Conservation (phyloP, 169 alveolate genomes). For the Eimeria maxima region DNA sequence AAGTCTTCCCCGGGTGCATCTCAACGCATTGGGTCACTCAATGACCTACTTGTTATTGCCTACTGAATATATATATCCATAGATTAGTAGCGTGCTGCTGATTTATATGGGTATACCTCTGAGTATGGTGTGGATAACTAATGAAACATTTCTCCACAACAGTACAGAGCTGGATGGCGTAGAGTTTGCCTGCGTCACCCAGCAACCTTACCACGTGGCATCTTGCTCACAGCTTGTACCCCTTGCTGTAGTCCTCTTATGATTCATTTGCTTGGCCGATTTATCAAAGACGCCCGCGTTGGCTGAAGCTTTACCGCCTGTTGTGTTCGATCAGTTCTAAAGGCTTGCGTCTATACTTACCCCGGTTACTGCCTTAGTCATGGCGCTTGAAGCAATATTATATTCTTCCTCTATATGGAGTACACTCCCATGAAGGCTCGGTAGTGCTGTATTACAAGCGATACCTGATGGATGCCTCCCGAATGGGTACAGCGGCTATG, state of each 20-base stretch:
- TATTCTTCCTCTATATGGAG: no score
- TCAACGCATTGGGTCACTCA: neutral
- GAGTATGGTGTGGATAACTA: neutral
- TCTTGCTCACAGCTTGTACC: neutral
- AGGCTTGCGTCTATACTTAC: no score
- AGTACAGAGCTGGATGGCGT: neutral
- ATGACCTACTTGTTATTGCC: neutral
- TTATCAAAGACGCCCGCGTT: no score
- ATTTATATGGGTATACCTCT: no score
- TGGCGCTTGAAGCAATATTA: no score
- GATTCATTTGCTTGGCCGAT: neutral
- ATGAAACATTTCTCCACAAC: neutral
- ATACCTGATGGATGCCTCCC: no score
- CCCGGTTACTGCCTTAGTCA: no score
- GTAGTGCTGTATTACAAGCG: no score
- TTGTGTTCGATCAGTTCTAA: no score
- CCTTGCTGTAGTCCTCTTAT: neutral
- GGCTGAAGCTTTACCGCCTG: no score
- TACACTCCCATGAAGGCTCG: no score
- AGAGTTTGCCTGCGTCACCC: neutral
- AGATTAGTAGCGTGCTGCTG: neutral
- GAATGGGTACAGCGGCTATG: no score
- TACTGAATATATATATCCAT: neutral
- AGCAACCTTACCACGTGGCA: neutral
- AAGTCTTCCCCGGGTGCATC: neutral